Evolutionary conservation across 768 basidiomycete genomes (phyloP).

Genomic region (Kondoa subrosea): DNA sequence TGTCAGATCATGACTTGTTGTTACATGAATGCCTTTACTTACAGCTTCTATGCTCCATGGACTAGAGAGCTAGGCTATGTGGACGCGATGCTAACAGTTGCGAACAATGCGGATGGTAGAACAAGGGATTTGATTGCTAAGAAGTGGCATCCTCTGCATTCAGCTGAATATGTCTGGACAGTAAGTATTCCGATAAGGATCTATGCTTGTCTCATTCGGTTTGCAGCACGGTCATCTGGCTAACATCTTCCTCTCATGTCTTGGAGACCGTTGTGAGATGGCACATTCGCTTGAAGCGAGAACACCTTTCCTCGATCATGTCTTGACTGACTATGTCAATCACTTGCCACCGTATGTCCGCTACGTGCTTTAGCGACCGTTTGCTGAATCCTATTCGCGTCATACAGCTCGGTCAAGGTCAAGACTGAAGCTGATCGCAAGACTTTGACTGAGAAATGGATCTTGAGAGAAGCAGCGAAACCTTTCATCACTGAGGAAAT

Average conservation of each 20-base stretch:
- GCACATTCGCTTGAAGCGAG: constrained; percentile 29
- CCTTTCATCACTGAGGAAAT: constrained; percentile 29
- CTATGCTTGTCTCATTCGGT: not conserved
- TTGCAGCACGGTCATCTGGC: constrained; percentile 13
- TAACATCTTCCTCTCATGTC: constrained; percentile 27
- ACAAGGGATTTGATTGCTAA: constrained; percentile 17
- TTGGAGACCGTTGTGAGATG: constrained; percentile 31
- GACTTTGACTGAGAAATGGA: constrained; percentile 27
- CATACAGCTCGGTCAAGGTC: constrained; percentile 23
- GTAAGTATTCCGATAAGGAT: constrained; percentile 15
- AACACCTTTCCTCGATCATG: constrained; percentile 28
- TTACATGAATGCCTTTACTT: not conserved
- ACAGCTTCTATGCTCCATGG: not conserved
- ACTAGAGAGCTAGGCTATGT: not conserved
- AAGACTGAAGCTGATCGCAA: not conserved
- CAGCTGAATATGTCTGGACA: constrained; percentile 26
- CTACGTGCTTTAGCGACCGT: too few relatives aligned
- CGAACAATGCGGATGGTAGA: constrained; percentile 19
- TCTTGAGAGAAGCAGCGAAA: constrained; percentile 28
- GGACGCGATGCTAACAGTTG: constrained; percentile 22
- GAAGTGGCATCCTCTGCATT: constrained; percentile 29
- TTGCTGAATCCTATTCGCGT: too few relatives aligned
- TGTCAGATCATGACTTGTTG: not conserved
- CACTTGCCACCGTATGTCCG: constrained; percentile 19
- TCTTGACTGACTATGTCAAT: constrained; percentile 28